Base-by-base conservation (phyloP, 1,139 yeast species). In the Blastobotrys indianensis region DNA sequence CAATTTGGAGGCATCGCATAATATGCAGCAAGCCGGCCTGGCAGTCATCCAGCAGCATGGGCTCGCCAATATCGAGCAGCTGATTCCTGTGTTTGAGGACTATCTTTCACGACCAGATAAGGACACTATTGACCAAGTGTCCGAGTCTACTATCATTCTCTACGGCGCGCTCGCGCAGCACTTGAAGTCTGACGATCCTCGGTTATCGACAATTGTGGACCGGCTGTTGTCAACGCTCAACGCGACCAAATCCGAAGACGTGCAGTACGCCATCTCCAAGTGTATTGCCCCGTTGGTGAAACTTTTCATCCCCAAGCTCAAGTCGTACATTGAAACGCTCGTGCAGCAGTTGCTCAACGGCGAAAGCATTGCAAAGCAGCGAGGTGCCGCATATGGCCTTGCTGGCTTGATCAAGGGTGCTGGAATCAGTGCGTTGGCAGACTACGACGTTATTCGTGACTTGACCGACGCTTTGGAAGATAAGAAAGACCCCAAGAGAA, bases 381-480 rank as follows among this genome's bases (percentile, higher is more conserved):
- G 92, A 55, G 99, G 98, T 60, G 94, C 96, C 1, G 97, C 98
- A 1, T 88, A 85, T 66, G 98, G 97, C 65, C 76, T 92, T 55
- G 85, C 97, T 8, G 98, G 98, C 52, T 68, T 92, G 40, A 94
- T 85, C 10, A 84, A 86, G 61, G 98, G 99, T 50, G 76, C 79
- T 28, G 98, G 97, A 52, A 80, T 94, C 46, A 75, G 79, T 47
- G 75, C 94, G 0, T 68, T 92, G 45, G 75, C 87, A 3, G 82
- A 83, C 42, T 81, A 76, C 59, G 95, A 86, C 58, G 74, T 92
- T 37, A 80, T 88, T 49, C 75, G 96, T 51, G 76, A 75, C 35
- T 69, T 92, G 54, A 75, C 79, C n/a, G 92, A 83, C 45, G 96
- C 95, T 15, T 77, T 94, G 10, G 97, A 90, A 51, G 95, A 90